Base-by-base conservation (phyloP, 192 early-diverging fungal species). In the Rhizoclosmatium sp. region DNA sequence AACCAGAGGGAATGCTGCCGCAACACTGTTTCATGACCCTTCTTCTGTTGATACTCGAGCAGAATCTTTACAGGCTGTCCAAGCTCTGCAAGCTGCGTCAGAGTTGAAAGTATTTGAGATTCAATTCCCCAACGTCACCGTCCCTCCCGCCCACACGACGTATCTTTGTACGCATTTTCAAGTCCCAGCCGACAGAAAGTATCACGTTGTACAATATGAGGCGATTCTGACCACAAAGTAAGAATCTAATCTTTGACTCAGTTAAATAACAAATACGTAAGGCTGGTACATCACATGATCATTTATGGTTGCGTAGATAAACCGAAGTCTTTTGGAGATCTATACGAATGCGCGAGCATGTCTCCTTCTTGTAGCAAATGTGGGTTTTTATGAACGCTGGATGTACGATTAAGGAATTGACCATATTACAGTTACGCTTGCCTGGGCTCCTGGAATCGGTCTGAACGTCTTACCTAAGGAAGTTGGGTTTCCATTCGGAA, bases 171-270 rank as follows among this genome's bases (percentile, higher is more conserved):
- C 67, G 49, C 71, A 80, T 58, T 46, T 80, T 45, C 4, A 59
- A 47, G 48, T 77, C 10, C 79, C 79, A 44, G 16, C 39, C 4
- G 79, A 80, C 66, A 1, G 65, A 67, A 75, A 77, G 49, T 67
- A 80, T 64, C 79, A 80, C 41, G 51, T 70, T 48, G 67, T 80
- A 12, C 54, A 77, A 49, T 78, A 76, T 45, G 74, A 54, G 41
- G 75, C 48, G 23, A 45, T 72, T 51, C 19, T 72, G 10, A 72
- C 16, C 2, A 40, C 70, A 72, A 59, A 72, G 70, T 72, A 58
- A 39, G 45, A 58, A 14, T 14, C 68, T 3, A 10, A 69, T 45
- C 42, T 12, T 2, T 49, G 46, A 16, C 46, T 16, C 31, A 2
- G 16, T 45, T 47, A 10, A 44, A 42, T 42, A n/a, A 3, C 14